phyloP scores from a whole-genome alignment of 1,139 yeast genomes.

The Wickerhamiella infanticola region DNA sequence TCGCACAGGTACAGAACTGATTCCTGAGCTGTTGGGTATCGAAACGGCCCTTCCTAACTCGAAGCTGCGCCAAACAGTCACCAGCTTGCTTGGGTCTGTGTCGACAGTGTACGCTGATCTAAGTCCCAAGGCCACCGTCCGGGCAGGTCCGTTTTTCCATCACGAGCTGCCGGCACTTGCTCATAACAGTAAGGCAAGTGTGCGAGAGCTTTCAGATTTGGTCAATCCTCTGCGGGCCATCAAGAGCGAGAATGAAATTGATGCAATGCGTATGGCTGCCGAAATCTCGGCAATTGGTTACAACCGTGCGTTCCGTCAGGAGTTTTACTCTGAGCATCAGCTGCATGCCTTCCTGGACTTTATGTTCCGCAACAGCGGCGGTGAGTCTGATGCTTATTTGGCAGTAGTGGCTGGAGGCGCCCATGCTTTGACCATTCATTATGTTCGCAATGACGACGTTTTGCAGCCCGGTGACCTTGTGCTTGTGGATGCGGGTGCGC shows the following conservation, averaged over 20 bases:
- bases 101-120: slow-evolving; percentile 20
- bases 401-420: slow-evolving; percentile 94
- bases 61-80: slow-evolving; percentile 14
- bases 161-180: slow-evolving; percentile 12
- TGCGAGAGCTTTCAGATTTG: slow-evolving; percentile 15
- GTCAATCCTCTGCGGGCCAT: slow-evolving; percentile 47
- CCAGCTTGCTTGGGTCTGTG: slow-evolving; percentile 14
- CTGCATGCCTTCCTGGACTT: slow-evolving; percentile 73
- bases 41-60: slow-evolving; percentile 49
- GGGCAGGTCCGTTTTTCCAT: slow-evolving; percentile 13
- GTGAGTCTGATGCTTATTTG: slow-evolving; percentile 77
- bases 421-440: slow-evolving; percentile 78
- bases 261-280: slow-evolving; percentile 68
- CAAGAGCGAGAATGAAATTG: slow-evolving; percentile 64
- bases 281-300: slow-evolving; percentile 69
- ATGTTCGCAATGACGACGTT: slow-evolving; percentile 74
- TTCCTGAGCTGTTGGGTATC: slow-evolving; percentile 70
- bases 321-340: slow-evolving; percentile 57
- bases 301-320: slow-evolving; percentile 53
- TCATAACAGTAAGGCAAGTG: background rate
- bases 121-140: slow-evolving; percentile 12
- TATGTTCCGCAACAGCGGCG: slow-evolving; percentile 70
- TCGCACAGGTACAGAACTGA: slow-evolving; percentile 77
- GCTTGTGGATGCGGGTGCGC: slow-evolving; percentile 90
- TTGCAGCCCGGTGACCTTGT: slow-evolving; percentile 67